Evolutionary conservation across 345 rosid species (phyloP), one percentile per base, ranked within the genome.

Genomic region (Arabidopsis arenosa): DNA sequence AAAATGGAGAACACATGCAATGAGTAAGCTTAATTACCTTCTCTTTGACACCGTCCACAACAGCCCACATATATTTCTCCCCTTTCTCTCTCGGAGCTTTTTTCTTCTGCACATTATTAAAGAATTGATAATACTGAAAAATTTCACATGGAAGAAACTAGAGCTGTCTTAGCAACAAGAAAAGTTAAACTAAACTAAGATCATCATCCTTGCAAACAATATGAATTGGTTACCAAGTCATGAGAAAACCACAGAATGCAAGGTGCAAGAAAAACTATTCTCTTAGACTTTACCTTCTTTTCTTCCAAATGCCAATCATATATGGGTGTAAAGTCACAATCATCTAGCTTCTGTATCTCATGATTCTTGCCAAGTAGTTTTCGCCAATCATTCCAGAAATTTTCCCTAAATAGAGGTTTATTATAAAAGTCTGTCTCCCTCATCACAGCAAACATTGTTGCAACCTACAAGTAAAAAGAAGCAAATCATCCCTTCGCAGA

Each of bases 1-100:
- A 41, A 11, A 5, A 44, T 72, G 63, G 0, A 18, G 10, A 23
- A 68, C 43, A 43, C 37, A 69, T 43, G 67, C 23, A 40, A 12
- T 15, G 63, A 7, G 57, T 47, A 58, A 11, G 10, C 57, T 70
- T 62, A 90, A 23, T 23, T 23, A 23, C 97, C 93, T 90, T 94
- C 84, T 94, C 98, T 73, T 87, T 94, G 36, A 94, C 88, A 60
- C 96, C 93, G 75, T 94, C 96, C 64, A 92, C 87, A 47, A 85
- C 54, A 55, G 98, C 98, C 98, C 96, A 94, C 98, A 92, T 94
- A 70, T 84, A 92, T 67, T 90, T 89, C 74, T 94, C 97, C 80
- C 81, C 93, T 10, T 92, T 86, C 85, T 90, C 91, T 79, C 80
- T 92, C 48, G 80, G 21, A 30, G 83, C 85, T 80, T 86, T 90